Conservation (phyloP, 805 yeast species). For the Yamadazyma endophytica region DNA sequence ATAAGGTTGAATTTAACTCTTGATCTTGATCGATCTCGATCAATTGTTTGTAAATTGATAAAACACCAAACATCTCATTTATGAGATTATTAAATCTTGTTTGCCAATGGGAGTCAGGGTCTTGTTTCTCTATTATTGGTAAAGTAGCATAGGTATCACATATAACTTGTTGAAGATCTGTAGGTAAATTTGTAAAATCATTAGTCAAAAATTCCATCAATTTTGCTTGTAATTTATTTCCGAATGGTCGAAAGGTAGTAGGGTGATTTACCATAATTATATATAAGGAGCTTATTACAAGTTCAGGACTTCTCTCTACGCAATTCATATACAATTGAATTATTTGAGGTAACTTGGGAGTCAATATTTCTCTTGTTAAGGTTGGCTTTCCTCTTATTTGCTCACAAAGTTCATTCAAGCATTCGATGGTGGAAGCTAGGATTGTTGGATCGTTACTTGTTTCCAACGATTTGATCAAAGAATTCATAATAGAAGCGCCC, state of each 20-base stretch:
- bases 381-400: slow-evolving; percentile 76
- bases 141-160: slow-evolving; percentile 51
- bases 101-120: slow-evolving; percentile 44
- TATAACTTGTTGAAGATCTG: slow-evolving; percentile 34
- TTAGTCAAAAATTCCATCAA: slow-evolving; percentile 33
- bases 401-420: slow-evolving; percentile 37
- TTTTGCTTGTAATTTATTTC: slow-evolving; percentile 52
- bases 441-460: slow-evolving; percentile 30
- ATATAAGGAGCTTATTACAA: slow-evolving; percentile 30
- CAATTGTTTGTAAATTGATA: slow-evolving; percentile 55
- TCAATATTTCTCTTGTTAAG: slow-evolving; percentile 74
- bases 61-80: slow-evolving; percentile 50
- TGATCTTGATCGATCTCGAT: slow-evolving; percentile 55
- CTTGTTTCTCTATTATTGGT: slow-evolving; percentile 53
- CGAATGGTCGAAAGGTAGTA: slow-evolving; percentile 79
- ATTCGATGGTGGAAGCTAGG: slow-evolving; percentile 33
- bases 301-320: slow-evolving; percentile 23
- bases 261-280: slow-evolving; percentile 54
- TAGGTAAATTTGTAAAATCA: slow-evolving; percentile 28
- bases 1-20: slow-evolving; percentile 30
- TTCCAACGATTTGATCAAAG: slow-evolving; percentile 38
- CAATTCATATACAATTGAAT: slow-evolving; percentile 50
- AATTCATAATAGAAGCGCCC: slow-evolving; percentile 36
- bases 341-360: slow-evolving; percentile 69
- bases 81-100: slow-evolving; percentile 45